phyloP scores from a whole-genome alignment of 176 grass and related monocot species.

The Pontederia paniculata region DNA sequence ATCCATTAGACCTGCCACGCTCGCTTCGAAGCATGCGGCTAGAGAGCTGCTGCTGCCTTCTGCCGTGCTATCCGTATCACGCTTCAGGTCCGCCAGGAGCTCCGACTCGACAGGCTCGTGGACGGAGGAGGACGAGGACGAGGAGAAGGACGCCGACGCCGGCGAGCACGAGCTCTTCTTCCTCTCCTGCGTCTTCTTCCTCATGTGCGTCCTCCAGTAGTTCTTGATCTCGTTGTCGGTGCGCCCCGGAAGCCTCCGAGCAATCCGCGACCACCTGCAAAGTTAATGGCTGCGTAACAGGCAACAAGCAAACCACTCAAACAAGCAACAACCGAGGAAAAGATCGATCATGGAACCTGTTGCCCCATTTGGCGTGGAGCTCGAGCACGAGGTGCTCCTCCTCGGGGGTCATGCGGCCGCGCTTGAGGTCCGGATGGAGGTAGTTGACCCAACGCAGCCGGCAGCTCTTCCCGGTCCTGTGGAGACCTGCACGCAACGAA shows the following conservation, averaged over 20 bases:
- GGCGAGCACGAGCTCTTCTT: constrained; percentile 17
- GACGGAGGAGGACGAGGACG: constrained; percentile 15
- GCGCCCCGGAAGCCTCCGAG: constrained; percentile 69
- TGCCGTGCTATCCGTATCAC: not conserved
- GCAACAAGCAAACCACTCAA: not conserved
- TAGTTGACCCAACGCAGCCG: constrained; percentile 81
- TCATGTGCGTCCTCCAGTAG: constrained; percentile 81
- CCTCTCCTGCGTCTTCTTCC: constrained; percentile 54
- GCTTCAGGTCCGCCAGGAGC: not conserved
- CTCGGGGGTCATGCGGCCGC: constrained; percentile 65
- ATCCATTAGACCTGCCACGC: constrained; percentile 28
- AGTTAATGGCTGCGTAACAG: no score
- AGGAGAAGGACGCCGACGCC: constrained; percentile 17
- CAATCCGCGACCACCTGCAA: constrained; percentile 64
- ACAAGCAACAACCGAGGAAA: not conserved
- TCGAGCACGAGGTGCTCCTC: constrained; percentile 67
- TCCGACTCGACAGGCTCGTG: constrained; percentile 4
- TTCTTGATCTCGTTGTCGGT: constrained; percentile 99
- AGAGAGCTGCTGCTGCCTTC: not conserved
- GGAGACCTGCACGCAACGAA: constrained; percentile 44
- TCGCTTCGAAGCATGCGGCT: not conserved
- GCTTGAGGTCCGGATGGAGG: constrained; percentile 64
- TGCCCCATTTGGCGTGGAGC: constrained; percentile 66
- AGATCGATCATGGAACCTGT: constrained; percentile 34
- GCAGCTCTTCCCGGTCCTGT: constrained; percentile 79